Percentiles rank a stretch among this genome's conserved stretches.
Evolutionary conservation across 352 stramenopile species (phyloP).

Genomic region (Sclerospora graminicola): DNA sequence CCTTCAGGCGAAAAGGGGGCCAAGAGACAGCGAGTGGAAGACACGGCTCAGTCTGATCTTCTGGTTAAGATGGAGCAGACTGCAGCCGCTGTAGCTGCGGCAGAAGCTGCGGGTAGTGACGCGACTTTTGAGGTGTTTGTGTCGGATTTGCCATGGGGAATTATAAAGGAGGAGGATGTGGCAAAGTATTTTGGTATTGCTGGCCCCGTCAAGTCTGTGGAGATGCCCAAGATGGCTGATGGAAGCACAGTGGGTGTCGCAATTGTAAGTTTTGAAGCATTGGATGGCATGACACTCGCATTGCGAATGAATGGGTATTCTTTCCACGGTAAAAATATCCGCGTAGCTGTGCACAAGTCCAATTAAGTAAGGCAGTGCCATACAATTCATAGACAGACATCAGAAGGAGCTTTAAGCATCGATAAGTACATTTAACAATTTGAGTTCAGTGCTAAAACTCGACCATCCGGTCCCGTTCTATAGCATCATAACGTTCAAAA

Average conservation of each 20-base stretch:
- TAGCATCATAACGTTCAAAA: no score
- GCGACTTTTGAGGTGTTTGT: constrained; percentile 44
- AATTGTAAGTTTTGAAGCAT: constrained; percentile 41
- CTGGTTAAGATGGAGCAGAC: constrained; percentile 42
- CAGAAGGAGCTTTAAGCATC: not conserved
- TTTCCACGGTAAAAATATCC: constrained; percentile 60
- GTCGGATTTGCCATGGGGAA: constrained; percentile 51
- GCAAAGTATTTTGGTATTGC: constrained; percentile 55
- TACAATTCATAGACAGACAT: not conserved
- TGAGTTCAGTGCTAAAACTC: not conserved
- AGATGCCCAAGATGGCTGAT: constrained; percentile 65
- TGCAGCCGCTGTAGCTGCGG: constrained; percentile 14
- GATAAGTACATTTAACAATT: not conserved
- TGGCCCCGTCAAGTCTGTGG: constrained; percentile 35
- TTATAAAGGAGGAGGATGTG: constrained; percentile 33
- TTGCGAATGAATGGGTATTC: constrained; percentile 60
- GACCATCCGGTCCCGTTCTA: no score
- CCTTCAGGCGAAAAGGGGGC: constrained; percentile 14
- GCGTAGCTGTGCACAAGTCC: constrained; percentile 30
- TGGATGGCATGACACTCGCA: constrained; percentile 40
- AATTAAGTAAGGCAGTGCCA: constrained; percentile 1
- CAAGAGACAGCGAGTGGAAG: constrained; percentile 28
- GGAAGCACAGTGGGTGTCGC: constrained; percentile 58
- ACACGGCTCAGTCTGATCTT: constrained; percentile 10
- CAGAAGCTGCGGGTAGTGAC: constrained; percentile 4